Conservation (phyloP, 176 grass and related monocot species). For the Oropetium thomaeum region DNA sequence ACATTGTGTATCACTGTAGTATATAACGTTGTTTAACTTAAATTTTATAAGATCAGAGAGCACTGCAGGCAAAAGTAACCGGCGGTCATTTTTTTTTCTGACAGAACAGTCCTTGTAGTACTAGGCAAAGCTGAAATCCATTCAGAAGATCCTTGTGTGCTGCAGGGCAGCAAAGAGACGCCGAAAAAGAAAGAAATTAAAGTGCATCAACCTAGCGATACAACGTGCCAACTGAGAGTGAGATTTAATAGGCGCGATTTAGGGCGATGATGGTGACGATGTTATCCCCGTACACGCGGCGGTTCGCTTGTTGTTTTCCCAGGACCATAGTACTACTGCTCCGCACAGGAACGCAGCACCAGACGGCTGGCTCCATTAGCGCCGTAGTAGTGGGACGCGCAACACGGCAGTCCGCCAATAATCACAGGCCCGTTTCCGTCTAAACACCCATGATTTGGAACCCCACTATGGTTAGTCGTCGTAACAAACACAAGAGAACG, state of each 20-base stretch:
- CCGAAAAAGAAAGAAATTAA: too few species aligned
- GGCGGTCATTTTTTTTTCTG: too few species aligned
- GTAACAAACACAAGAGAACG: background rate
- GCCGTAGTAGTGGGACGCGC: background rate
- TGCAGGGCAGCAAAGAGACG: too few species aligned
- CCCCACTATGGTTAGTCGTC: background rate
- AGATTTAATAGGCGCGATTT: background rate
- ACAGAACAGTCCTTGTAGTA: too few species aligned
- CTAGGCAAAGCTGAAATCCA: too few species aligned
- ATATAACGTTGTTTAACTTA: too few species aligned
- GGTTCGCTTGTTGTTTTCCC: conserved; percentile 39
- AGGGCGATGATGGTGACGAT: background rate
- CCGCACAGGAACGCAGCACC: background rate
- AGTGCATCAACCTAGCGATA: too few species aligned
- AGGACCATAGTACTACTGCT: conserved; percentile 31
- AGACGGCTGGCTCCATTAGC: background rate
- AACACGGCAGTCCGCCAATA: background rate
- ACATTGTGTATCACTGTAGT: too few species aligned
- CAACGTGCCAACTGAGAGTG: background rate
- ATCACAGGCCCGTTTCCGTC: background rate
- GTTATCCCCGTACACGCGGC: background rate
- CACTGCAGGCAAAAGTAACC: too few species aligned
- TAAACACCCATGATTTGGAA: conserved; percentile 15
- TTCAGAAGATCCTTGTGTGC: too few species aligned
- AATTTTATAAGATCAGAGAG: too few species aligned